Conservation (phyloP, 225 moss, liverwort and hornwort species). For the Physcomitrium patens region DNA sequence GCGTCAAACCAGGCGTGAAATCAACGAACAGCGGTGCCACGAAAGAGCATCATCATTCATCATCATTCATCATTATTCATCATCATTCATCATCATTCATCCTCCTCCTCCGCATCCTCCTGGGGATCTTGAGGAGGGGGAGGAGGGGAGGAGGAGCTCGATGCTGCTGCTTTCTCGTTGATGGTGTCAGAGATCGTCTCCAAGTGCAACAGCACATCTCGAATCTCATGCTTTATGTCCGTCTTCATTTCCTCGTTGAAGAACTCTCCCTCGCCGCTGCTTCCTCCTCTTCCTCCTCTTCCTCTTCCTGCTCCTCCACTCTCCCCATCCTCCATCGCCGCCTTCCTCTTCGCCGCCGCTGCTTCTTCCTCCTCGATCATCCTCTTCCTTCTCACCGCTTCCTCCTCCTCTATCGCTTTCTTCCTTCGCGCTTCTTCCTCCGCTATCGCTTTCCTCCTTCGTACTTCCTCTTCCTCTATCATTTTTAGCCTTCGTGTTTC, state of each 20-base stretch:
- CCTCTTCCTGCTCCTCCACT: not conserved
- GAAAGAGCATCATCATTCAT: too few relatives aligned
- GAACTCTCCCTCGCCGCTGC: not conserved
- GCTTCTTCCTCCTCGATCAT: not conserved
- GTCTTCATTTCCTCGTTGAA: conserved; percentile 24
- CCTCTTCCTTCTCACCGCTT: not conserved
- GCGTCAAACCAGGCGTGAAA: too few relatives aligned
- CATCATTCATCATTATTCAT: too few relatives aligned
- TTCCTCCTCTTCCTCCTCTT: too few relatives aligned
- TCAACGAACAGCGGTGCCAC: too few relatives aligned
- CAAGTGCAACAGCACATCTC: conserved; percentile 31
- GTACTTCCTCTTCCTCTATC: not conserved
- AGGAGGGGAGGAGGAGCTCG: too few relatives aligned
- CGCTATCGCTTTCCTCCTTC: not conserved
- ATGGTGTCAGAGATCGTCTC: conserved; percentile 20
- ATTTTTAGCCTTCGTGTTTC: not conserved
- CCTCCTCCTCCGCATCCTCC: too few relatives aligned
- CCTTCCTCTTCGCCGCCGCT: not conserved
- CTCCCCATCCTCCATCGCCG: too few relatives aligned
- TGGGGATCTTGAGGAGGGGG: too few relatives aligned
- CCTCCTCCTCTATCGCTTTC: not conserved
- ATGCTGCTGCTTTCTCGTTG: not conserved
- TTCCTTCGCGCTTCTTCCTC: conserved; percentile 19
- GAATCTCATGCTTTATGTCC: conserved; percentile 13
- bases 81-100: too few relatives aligned